A percentile compares a stretch with the other conserved stretches of the same genome.
phyloP scores from a whole-genome alignment of 768 basidiomycete species.

The Phaeotremella skinneri region DNA sequence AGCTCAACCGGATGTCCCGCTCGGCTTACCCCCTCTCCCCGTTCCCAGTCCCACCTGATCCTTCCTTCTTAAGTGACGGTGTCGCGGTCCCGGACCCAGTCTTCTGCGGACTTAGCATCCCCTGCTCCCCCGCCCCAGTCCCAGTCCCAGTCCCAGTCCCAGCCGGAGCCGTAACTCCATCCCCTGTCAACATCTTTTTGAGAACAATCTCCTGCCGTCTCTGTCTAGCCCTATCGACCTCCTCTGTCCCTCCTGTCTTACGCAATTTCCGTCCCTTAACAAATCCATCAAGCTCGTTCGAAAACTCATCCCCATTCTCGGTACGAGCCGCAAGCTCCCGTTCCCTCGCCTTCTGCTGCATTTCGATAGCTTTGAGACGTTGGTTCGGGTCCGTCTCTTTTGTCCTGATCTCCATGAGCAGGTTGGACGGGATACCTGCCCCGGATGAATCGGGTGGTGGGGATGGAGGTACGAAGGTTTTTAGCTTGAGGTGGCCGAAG shows the following conservation, averaged over 20 bases:
- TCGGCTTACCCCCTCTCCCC: no score
- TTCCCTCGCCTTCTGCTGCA: constrained; percentile 75
- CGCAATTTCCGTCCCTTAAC: constrained; percentile 82
- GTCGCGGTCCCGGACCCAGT: no score
- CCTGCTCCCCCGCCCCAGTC: not conserved
- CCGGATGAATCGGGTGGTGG: constrained; percentile 66
- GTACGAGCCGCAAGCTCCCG: constrained; percentile 64
- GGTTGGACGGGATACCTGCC: constrained; percentile 63
- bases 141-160: not conserved
- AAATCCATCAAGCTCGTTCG: constrained; percentile 78
- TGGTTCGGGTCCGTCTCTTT: constrained; percentile 76
- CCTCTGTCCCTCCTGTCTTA: constrained; percentile 94
- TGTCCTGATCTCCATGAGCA: constrained; percentile 79
- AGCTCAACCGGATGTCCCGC: no score
- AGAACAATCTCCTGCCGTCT: constrained; percentile 77
- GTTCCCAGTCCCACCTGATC: no score
- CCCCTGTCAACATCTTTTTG: constrained; percentile 73
- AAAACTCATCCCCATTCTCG: constrained; percentile 63
- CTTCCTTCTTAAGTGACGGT: no score
- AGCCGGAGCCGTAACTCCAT: not conserved
- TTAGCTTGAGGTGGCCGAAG: constrained; percentile 30
- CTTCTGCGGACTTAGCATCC: constrained; percentile 24
- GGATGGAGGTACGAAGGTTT: constrained; percentile 62
- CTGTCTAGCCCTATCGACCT: constrained; percentile 82
- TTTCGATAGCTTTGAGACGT: constrained; percentile 88